Conservation (phyloP, 2,329 filamentous ascomycete genomes). For the Alternaria brassicae region DNA sequence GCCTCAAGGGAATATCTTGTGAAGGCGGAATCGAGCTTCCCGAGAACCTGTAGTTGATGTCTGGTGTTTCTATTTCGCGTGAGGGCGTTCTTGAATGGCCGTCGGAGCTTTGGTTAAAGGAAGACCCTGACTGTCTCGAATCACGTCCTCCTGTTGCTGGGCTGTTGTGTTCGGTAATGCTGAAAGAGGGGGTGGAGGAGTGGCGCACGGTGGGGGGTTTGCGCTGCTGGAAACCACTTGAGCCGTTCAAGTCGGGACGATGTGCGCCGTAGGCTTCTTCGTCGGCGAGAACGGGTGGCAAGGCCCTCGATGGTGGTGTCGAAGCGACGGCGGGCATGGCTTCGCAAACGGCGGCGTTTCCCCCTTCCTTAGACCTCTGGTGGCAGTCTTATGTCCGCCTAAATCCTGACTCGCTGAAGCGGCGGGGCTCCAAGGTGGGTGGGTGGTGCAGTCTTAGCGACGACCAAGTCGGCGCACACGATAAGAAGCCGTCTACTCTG, state of each 20-base stretch:
- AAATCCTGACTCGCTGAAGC: constrained; percentile 24
- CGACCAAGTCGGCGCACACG: constrained; percentile 2
- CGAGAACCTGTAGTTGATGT: constrained; percentile 34
- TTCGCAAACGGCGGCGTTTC: constrained; percentile 15
- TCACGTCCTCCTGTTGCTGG: constrained; percentile 39
- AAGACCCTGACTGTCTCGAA: constrained; percentile 46
- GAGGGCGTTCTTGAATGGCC: constrained; percentile 48
- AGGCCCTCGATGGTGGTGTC: constrained; percentile 29
- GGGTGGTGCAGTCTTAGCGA: constrained; percentile 7
- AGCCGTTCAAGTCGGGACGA: constrained; percentile 25
- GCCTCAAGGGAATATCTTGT: constrained; percentile 44
- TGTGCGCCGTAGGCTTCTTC: constrained; percentile 18
- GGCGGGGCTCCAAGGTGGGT: constrained; percentile 21
- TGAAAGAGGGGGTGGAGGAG: constrained; percentile 43
- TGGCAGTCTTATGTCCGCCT: constrained; percentile 17
- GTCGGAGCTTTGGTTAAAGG: constrained; percentile 40
- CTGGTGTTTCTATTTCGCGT: constrained; percentile 46
- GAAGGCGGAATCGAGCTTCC: constrained; percentile 37
- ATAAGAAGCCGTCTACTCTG: constrained; percentile 1
- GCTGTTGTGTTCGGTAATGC: constrained; percentile 41
- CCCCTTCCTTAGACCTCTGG: constrained; percentile 10
- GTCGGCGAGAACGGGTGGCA: constrained; percentile 37
- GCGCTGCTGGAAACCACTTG: constrained; percentile 33
- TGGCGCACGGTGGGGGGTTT: constrained; percentile 32
- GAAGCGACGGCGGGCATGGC: constrained; percentile 40